Evolutionary conservation across 164 flowering plant genomes (phyloP).

Genomic region (Tetrastigma voinierianum): DNA sequence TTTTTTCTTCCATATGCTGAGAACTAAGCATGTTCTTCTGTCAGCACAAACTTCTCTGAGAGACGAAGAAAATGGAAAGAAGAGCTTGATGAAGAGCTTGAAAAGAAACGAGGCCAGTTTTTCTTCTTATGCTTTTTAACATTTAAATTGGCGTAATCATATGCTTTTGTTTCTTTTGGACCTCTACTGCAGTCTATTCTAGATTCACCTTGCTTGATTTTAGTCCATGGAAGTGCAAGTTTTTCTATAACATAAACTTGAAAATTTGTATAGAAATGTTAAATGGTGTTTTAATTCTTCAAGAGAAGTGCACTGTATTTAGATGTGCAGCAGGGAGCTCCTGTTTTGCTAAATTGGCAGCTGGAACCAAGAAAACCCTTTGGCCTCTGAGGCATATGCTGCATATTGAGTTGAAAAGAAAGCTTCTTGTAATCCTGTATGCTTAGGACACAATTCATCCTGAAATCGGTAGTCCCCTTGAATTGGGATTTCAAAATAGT

Average conservation of each 20-base stretch:
- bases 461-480: too few relatives aligned
- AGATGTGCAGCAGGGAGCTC: too few relatives aligned
- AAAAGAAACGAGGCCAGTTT: constrained; percentile 41
- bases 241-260: not conserved
- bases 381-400: too few relatives aligned
- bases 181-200: not conserved
- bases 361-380: too few relatives aligned
- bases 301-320: not conserved
- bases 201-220: not conserved
- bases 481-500: too few relatives aligned
- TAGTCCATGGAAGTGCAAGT: not conserved
- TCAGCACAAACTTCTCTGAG: constrained; percentile 34
- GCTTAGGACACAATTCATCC: too few relatives aligned
- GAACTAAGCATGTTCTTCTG: not conserved
- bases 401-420: too few relatives aligned
- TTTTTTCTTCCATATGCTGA: too few relatives aligned
- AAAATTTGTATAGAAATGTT: not conserved
- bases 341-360: too few relatives aligned
- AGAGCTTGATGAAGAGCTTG: constrained; percentile 56
- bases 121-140: not conserved
- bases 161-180: not conserved
- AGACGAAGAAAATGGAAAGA: constrained; percentile 54
- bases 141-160: too few relatives aligned
- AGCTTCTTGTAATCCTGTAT: too few relatives aligned
- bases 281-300: not conserved